Percentiles rank a stretch among this genome's conserved stretches.
phyloP scores from a whole-genome alignment of 805 yeast genomes.

The Yamadazyma endophytica region DNA sequence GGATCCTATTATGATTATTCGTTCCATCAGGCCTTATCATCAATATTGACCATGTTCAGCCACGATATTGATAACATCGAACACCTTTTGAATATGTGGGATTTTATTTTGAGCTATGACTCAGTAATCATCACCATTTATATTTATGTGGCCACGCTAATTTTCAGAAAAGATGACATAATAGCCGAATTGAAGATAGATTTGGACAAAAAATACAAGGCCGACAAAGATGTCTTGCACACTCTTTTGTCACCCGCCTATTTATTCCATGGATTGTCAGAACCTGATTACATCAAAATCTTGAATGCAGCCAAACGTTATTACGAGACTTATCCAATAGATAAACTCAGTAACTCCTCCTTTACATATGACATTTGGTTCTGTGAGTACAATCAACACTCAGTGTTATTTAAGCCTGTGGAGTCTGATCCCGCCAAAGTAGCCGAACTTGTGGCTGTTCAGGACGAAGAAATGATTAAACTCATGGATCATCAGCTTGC shows the following conservation, averaged over 20 bases:
- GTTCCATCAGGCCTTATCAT: slow-evolving; percentile 64
- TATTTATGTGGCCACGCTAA: slow-evolving; percentile 55
- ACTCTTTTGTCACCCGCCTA: slow-evolving; percentile 28
- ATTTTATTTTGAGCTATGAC: slow-evolving; percentile 54
- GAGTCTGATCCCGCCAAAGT: slow-evolving; percentile 7
- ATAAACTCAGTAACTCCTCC: slow-evolving; percentile 14
- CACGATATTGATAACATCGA: slow-evolving; percentile 42
- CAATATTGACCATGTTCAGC: slow-evolving; percentile 68
- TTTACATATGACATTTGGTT: slow-evolving; percentile 31
- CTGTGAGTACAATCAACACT: slow-evolving; percentile 24
- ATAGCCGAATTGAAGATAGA: slow-evolving; percentile 17
- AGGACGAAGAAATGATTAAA: slow-evolving; percentile 28
- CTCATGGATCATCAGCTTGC: slow-evolving; percentile 23
- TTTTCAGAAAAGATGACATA: slow-evolving; percentile 42
- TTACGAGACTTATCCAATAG: slow-evolving; percentile 21
- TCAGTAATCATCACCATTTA: slow-evolving; percentile 55
- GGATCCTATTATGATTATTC: slow-evolving; percentile 63
- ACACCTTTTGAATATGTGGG: slow-evolving; percentile 62
- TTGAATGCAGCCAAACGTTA: slow-evolving; percentile 22
- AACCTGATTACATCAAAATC: slow-evolving; percentile 22
- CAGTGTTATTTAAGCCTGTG: slow-evolving; percentile 22
- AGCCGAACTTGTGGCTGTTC: slow-evolving; percentile 16
- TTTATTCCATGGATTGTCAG: slow-evolving; percentile 24
- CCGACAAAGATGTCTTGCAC: slow-evolving; percentile 34
- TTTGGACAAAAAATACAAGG: slow-evolving; percentile 7